Conservation (phyloP, 345 rosid genomes). For the Melaleuca quinquenervia region DNA sequence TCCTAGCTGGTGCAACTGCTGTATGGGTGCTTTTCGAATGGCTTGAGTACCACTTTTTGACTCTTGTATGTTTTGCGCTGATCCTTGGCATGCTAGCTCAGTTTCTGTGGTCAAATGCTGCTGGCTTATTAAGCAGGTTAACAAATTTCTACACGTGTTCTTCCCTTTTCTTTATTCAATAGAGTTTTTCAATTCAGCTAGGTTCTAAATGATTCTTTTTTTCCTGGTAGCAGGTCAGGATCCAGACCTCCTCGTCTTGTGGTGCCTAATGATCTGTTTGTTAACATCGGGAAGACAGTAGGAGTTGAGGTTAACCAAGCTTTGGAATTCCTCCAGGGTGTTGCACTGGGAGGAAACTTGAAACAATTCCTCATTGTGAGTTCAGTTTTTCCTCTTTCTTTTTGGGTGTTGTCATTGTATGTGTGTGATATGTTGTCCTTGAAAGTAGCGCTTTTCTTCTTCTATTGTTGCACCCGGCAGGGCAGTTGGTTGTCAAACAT, state of each 20-base stretch:
- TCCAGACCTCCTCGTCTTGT: slow-evolving; percentile 66
- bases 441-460: not conserved
- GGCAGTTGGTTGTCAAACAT: not conserved
- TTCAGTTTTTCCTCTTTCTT: not conserved
- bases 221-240: slow-evolving; percentile 34
- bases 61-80: slow-evolving; percentile 50
- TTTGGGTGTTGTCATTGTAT: not conserved
- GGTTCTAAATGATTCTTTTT: not conserved
- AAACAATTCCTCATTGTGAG: slow-evolving; percentile 73
- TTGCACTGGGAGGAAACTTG: slow-evolving; percentile 61
- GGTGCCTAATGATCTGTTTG: slow-evolving; percentile 68
- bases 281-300: slow-evolving; percentile 42
- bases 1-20: slow-evolving; percentile 58
- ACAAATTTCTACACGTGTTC: not conserved
- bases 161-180: not conserved
- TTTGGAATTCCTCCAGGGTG: slow-evolving; percentile 64
- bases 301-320: slow-evolving; percentile 61
- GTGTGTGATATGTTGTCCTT: not conserved
- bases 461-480: not conserved
- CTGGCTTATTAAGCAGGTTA: slow-evolving; percentile 62
- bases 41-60: slow-evolving; percentile 77
- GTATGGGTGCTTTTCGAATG: slow-evolving; percentile 90
- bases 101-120: slow-evolving; percentile 73
- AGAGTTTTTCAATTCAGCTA: not conserved
- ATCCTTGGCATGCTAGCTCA: slow-evolving; percentile 79